Base-by-base conservation (phyloP, 2,329 filamentous ascomycete genomes). In the Herpomyces periplanetae region DNA sequence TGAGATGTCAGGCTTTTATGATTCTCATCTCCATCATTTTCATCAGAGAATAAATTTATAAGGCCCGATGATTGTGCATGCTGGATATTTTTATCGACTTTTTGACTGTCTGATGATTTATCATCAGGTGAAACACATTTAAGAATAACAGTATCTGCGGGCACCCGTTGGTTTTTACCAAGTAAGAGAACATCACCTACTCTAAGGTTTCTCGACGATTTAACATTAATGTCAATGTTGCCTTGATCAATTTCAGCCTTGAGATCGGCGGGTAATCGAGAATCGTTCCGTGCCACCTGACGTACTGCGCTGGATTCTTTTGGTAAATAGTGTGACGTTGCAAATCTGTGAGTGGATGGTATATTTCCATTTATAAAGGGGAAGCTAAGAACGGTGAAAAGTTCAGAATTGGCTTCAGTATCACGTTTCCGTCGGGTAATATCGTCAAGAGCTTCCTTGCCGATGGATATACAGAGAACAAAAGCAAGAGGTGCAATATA, bases 181-280 rank as follows among this genome's bases (percentile, higher is more conserved):
- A 96, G 49, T 34, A 84, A 85, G 23, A 96, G 42, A n/a, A 96
- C 63, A 37, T 96, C 80, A 10, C 80, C 84, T 17, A 96, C 75
- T 34, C 64, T 80, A 19, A 96, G 45, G 32, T 87, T 73, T 23
- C 61, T 57, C 3, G 80, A 80, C 30, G 66, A 71, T 35, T 66
- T 75, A 26, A 50, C 51, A 2, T n/a, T n/a, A n/a, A n/a, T n/a
- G n/a, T n/a, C n/a, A n/a, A n/a, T n/a, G n/a, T n/a, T n/a, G n/a
- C n/a, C n/a, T n/a, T n/a, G n/a, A n/a, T n/a, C n/a, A n/a, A n/a
- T n/a, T n/a, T n/a, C n/a, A n/a, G n/a, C n/a, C n/a, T n/a, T n/a
- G n/a, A n/a, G n/a, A n/a, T n/a, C n/a, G n/a, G n/a, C n/a, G n/a
- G n/a, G n/a, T n/a, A n/a, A n/a, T n/a, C n/a, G n/a, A n/a, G n/a